Evolutionary conservation across 345 rosid genomes (phyloP).

Genomic region (Rhizophora apiculata): DNA sequence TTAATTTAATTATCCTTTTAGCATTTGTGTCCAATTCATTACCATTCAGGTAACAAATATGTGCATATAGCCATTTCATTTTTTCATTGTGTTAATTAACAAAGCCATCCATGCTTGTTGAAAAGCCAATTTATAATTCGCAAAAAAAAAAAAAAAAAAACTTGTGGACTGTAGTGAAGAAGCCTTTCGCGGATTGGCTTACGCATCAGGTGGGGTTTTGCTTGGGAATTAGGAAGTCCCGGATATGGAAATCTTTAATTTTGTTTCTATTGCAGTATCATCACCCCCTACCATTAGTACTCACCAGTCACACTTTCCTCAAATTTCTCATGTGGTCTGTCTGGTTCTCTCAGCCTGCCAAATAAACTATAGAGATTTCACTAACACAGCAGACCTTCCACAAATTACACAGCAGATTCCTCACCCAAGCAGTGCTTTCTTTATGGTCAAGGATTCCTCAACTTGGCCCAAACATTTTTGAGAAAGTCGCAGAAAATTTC

Average conservation of each 20-base stretch:
- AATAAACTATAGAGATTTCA: neutral
- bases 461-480: neutral
- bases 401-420: conserved; percentile 16
- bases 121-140: too few species aligned
- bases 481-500: neutral
- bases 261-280: neutral
- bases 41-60: too few species aligned
- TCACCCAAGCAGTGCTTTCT: neutral
- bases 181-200: conserved; percentile 3
- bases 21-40: neutral
- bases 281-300: neutral
- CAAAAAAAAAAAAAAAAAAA: conserved; percentile 5
- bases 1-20: neutral
- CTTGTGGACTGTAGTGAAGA: conserved; percentile 14
- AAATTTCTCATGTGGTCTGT: conserved; percentile 5
- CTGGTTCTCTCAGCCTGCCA: neutral
- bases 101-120: too few species aligned
- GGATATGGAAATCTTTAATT: conserved; percentile 3
- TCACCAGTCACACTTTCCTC: conserved; percentile 8
- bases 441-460: conserved; percentile 25
- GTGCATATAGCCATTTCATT: too few species aligned
- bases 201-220: conserved; percentile 17
- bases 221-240: conserved; percentile 20
- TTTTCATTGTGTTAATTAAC: too few species aligned
- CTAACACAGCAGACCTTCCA: conserved; percentile 10